Conservation (phyloP, 352 stramenopile species). For the Pythium diclinum region DNA sequence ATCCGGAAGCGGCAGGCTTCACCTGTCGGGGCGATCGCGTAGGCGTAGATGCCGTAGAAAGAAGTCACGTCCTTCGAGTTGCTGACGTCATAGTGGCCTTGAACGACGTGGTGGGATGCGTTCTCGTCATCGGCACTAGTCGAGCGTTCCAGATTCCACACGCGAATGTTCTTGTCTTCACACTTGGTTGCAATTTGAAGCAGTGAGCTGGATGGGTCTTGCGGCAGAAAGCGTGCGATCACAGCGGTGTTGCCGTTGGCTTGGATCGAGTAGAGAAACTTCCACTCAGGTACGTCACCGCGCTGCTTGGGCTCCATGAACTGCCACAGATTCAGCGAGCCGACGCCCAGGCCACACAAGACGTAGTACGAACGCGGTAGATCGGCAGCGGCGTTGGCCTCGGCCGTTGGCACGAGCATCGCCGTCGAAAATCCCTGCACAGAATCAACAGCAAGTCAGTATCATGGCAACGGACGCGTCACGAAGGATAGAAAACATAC, state of each 20-base stretch:
- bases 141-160: conserved; percentile 55
- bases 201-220: not conserved
- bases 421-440: conserved; percentile 72
- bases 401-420: conserved; percentile 12
- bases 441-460: conserved; percentile 12
- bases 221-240: conserved; percentile 48
- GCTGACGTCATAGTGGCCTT: conserved; percentile 51
- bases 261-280: conserved; percentile 53
- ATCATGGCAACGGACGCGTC: not conserved
- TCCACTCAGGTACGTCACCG: conserved; percentile 41
- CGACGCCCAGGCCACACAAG: conserved; percentile 66
- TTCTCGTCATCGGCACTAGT: conserved; percentile 21
- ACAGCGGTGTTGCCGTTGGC: conserved; percentile 56
- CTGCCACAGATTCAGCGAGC: conserved; percentile 69
- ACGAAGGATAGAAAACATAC: conserved; percentile 32
- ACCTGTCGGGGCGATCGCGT: conserved; percentile 63
- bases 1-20: conserved; percentile 62
- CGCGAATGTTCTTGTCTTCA: conserved; percentile 56
- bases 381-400: no score
- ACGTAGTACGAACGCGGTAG: conserved; percentile 54
- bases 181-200: conserved; percentile 44
- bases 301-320: conserved; percentile 45
- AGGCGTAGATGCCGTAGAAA: conserved; percentile 60
- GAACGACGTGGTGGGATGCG: conserved; percentile 35
- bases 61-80: conserved; percentile 57